These are phyloP conservation scores for Exidia glandulosa DNA, from an alignment of 768 basidiomycete genomes.

Conservation along the genomic window DNA sequence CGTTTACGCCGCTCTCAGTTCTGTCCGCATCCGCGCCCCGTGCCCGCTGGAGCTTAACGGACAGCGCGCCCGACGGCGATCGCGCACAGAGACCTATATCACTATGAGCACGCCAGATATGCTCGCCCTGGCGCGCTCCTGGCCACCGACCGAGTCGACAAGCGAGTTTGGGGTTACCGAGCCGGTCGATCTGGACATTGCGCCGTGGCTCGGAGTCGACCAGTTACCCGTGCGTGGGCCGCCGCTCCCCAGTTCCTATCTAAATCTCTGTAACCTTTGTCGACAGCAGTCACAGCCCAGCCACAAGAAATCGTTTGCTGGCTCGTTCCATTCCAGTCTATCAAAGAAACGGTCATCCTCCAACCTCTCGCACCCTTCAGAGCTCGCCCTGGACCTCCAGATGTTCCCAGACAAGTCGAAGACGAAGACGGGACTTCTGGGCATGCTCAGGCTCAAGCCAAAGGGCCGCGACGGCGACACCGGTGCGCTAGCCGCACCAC, in stretches of 20 bases:
- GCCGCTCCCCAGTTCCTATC: not conserved
- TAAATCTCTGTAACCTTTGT: not conserved
- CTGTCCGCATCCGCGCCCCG: too few species aligned
- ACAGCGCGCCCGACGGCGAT: too few species aligned
- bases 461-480: too few species aligned
- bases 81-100: too few species aligned
- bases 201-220: not conserved
- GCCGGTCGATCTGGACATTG: not conserved
- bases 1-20: too few species aligned
- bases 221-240: not conserved
- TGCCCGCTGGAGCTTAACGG: too few species aligned
- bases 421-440: not conserved
- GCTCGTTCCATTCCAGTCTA: not conserved
- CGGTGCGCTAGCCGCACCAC: too few species aligned
- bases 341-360: not conserved
- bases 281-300: not conserved
- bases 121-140: not conserved
- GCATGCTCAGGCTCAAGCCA: too few species aligned
- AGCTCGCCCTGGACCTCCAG: not conserved
- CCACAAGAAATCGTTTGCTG: not conserved
- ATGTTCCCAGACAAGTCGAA: not conserved
- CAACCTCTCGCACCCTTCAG: not conserved
- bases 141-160: not conserved
- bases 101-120: not conserved
- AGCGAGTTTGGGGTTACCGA: too few species aligned